These are phyloP conservation scores for Lasiosphaeria ovina DNA, from an alignment of 495 filamentous ascomycete species.

Conservation along the genomic window DNA sequence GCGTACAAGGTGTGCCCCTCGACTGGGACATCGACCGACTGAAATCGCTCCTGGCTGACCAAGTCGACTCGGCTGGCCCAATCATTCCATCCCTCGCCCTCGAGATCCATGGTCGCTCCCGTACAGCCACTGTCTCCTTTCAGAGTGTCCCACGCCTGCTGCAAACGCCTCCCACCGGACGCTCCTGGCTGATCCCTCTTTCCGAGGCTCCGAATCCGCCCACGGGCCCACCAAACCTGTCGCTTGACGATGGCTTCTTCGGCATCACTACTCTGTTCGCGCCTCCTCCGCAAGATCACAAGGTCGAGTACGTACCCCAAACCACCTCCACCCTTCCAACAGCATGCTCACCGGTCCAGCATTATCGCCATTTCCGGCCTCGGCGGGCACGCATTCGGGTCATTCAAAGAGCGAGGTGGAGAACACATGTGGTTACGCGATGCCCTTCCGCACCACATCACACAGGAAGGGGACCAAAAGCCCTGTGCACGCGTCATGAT, in stretches of 20 bases:
- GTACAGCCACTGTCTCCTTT: neutral
- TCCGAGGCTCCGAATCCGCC: neutral
- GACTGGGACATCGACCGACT: neutral
- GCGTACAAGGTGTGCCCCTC: slow-evolving; percentile 7
- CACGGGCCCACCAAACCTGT: neutral
- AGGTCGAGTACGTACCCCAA: slow-evolving; percentile 8
- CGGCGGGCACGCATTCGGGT: slow-evolving; percentile 21
- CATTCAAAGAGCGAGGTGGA: slow-evolving; percentile 18
- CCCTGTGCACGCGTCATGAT: slow-evolving; percentile 7
- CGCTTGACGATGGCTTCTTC: slow-evolving; percentile 2
- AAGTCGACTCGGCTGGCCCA: neutral
- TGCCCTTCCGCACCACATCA: slow-evolving; percentile 2
- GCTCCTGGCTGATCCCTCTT: neutral
- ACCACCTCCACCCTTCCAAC: neutral
- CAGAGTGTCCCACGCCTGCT: neutral
- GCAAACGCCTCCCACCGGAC: neutral
- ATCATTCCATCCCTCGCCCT: neutral
- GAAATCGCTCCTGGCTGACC: slow-evolving; percentile 7
- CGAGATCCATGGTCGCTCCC: slow-evolving; percentile 3
- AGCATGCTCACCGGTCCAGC: slow-evolving; percentile 5
- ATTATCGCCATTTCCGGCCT: slow-evolving; percentile 18
- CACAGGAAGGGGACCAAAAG: neutral
- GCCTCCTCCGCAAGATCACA: slow-evolving; percentile 7
- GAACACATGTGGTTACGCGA: slow-evolving; percentile 18
- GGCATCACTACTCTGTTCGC: slow-evolving; percentile 13